These are phyloP conservation scores for Crithidia brevicula DNA, from an alignment of 208 protist genomes.

Conservation along the genomic window DNA sequence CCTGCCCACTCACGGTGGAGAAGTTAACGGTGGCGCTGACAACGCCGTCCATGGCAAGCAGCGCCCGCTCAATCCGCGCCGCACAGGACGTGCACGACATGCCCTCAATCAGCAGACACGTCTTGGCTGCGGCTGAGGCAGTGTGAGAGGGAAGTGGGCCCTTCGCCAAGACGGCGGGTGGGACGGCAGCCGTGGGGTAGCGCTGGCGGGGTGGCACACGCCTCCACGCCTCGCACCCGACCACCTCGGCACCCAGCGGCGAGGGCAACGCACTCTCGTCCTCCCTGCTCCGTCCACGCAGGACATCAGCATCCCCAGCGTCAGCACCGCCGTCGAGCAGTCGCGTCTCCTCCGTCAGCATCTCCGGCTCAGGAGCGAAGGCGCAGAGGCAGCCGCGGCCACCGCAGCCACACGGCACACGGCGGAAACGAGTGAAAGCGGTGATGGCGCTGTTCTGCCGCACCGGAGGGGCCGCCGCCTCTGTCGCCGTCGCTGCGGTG, in stretches of 20 bases:
- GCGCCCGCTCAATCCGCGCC: constrained; percentile 75
- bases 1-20: constrained; percentile 53
- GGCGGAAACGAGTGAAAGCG: constrained; percentile 14
- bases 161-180: not conserved
- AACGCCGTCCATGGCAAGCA: constrained; percentile 55
- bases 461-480: too few species aligned
- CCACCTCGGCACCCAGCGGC: not conserved
- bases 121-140: constrained; percentile 11
- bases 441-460: constrained; percentile 5
- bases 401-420: constrained; percentile 31
- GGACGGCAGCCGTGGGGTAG: not conserved
- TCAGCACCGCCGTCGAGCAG: constrained; percentile 8
- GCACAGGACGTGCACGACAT: constrained; percentile 95
- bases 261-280: not conserved
- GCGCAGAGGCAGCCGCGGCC: constrained; percentile 34
- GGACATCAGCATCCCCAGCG: not conserved
- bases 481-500: not conserved
- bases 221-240: not conserved
- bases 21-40: constrained; percentile 73
- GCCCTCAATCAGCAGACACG: constrained; percentile 72
- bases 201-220: not conserved
- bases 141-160: not conserved
- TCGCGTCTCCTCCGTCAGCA: constrained; percentile 30
- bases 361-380: constrained; percentile 25
- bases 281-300: not conserved